Evolutionary conservation across 805 yeast species (phyloP).

Genomic region (Saccharomycopsis lassenensis): DNA sequence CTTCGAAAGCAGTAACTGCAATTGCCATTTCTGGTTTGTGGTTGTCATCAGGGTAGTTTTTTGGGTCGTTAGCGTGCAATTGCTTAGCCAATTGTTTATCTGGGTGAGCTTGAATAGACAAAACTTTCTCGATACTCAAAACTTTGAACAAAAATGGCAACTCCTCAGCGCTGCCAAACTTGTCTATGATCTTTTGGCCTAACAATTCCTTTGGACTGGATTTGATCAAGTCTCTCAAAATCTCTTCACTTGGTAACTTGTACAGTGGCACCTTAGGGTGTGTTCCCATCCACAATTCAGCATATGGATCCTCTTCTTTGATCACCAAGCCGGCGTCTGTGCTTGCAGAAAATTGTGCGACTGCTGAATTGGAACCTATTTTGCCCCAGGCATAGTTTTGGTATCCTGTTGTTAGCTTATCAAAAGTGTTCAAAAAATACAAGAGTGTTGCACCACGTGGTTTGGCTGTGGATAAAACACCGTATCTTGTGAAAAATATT

Average conservation of each 20-base stretch:
- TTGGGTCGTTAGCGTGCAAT: slow-evolving; percentile 75
- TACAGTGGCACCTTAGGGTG: slow-evolving; percentile 85
- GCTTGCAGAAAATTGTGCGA: slow-evolving; percentile 72
- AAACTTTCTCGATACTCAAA: slow-evolving; percentile 81
- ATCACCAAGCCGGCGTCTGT: slow-evolving; percentile 52
- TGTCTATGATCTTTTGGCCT: slow-evolving; percentile 44
- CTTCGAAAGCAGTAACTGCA: slow-evolving; percentile 92
- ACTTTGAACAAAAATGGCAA: slow-evolving; percentile 93
- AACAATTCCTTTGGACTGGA: slow-evolving; percentile 46
- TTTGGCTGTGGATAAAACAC: no score
- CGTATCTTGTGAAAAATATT: no score
- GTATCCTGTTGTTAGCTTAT: slow-evolving; percentile 31
- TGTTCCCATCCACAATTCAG: slow-evolving; percentile 99
- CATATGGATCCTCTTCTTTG: slow-evolving; percentile 77
- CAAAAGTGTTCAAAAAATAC: not conserved
- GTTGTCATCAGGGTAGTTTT: slow-evolving; percentile 93
- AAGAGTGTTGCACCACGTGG: not conserved
- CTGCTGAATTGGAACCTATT: slow-evolving; percentile 73
- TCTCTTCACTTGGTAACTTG: slow-evolving; percentile 41
- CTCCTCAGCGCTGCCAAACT: slow-evolving; percentile 60
- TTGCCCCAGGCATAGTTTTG: slow-evolving; percentile 88
- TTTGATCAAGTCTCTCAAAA: slow-evolving; percentile 58
- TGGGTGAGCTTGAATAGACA: slow-evolving; percentile 96
- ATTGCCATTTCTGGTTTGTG: slow-evolving; percentile 99
- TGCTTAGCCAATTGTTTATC: slow-evolving; percentile 74